Base-by-base conservation (phyloP, 2,329 filamentous ascomycete species). In the Madurella mycetomatis region DNA sequence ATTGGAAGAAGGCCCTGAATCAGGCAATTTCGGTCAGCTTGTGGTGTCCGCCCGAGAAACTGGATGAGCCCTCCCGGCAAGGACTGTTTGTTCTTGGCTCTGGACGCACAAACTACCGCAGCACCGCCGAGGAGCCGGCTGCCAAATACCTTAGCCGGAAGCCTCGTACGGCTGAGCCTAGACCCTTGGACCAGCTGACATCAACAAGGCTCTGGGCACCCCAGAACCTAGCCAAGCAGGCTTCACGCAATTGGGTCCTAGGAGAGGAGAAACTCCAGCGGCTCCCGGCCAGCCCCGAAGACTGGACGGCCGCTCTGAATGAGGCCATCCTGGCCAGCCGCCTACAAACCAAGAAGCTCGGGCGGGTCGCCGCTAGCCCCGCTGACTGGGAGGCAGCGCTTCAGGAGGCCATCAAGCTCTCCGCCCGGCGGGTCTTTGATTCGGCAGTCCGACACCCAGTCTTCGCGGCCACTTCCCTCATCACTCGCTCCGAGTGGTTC, bases 361-460 rank as follows among this genome's bases (percentile, higher is more conserved):
- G 25, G 3, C 64, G 58, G 42, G 56, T 52, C 53, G 47, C 34
- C 49, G 66, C 57, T 47, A 62, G 65, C 15, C 60, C 65, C 17
- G 63, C 60, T 37, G 63, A 70, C 18, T 73, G 72, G 71, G 9
- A 66, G 9, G 63, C 64, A 16, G 76, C 76, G 4, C 68, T 78
- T 1, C 57, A 66, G 4, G 57, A 69, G 47, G 71, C 73, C 16
- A 57, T 72, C 19, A 55, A 62, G 4, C 65, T 66, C 40, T 70
- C 70, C 39, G 62, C 64, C 11, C 64, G 54, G 13, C 54, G 62
- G 41, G 58, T 54, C 5, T 67, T 69, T 34, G 65, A 71, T 50
- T 55, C 66, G 9, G 56, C 69, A 13, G 56, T 57, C 41, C 55
- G 62, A 41, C 70, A 72, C 55, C 70, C 71, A 1, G 70, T 69